A percentile compares a stretch with the other conserved stretches of the same genome.
These are phyloP conservation scores for Ganoderma leucocontextum DNA, from an alignment of 1,284 basidiomycete species.

Conservation along the genomic window DNA sequence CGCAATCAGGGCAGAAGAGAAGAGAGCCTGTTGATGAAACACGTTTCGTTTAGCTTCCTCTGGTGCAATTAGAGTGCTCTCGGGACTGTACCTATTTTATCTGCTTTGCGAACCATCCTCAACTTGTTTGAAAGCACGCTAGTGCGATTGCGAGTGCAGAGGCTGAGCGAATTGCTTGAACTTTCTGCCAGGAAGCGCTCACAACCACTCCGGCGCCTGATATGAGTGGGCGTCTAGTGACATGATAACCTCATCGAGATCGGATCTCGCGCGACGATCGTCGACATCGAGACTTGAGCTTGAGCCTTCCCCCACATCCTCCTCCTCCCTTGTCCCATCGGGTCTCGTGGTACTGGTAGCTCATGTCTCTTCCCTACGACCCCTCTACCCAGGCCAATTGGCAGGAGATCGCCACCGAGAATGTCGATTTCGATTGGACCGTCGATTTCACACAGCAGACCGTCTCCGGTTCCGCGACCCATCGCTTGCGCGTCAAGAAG, in stretches of 20 bases:
- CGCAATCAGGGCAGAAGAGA: conserved; percentile 93
- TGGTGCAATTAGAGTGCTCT: not conserved
- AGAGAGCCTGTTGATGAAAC: conserved; percentile 71
- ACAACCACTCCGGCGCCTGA: not conserved
- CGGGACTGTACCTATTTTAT: conserved; percentile 44
- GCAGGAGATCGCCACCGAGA: conserved; percentile 68
- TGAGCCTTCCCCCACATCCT: not conserved
- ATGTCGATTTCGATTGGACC: conserved; percentile 83
- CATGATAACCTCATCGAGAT: conserved; percentile 8
- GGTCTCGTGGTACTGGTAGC: not conserved
- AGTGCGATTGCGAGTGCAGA: too few species aligned
- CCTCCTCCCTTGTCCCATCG: not conserved
- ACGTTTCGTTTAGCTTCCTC: not conserved
- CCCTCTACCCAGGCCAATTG: conserved; percentile 87
- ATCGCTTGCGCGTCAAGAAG: conserved; percentile 67
- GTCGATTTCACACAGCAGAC: conserved; percentile 79
- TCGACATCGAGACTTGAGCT: not conserved
- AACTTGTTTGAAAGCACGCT: not conserved
- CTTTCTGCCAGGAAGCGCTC: conserved; percentile 5
- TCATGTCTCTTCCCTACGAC: conserved; percentile 49
- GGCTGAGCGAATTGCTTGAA: not conserved
- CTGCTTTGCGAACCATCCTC: conserved; percentile 27
- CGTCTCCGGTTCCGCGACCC: conserved; percentile 79
- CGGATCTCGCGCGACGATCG: conserved; percentile 7
- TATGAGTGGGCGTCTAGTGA: not conserved